A percentile compares a stretch with the other conserved stretches of the same genome.
These are phyloP conservation scores for Aureobasidium vineae DNA, from an alignment of 2,329 filamentous ascomycete species.

Conservation along the genomic window DNA sequence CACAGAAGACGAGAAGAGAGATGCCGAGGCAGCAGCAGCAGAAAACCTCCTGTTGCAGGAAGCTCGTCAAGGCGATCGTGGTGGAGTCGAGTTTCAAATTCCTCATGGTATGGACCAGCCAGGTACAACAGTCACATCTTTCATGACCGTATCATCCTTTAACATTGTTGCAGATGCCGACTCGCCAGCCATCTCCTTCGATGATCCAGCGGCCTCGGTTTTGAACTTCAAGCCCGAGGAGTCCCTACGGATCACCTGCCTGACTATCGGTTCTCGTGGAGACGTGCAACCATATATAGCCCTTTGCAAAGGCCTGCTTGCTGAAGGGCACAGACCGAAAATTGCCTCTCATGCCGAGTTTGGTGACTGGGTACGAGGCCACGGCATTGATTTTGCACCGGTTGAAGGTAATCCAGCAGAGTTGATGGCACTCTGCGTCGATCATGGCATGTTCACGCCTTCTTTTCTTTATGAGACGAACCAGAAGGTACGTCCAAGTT, in stretches of 20 bases:
- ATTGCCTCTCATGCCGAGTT: constrained; percentile 96
- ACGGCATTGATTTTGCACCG: constrained; percentile 88
- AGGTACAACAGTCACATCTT: constrained; percentile 6
- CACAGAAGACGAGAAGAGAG: constrained; percentile 65
- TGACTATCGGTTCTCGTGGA: constrained; percentile 93
- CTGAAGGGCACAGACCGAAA: constrained; percentile 78
- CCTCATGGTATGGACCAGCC: constrained; percentile 32
- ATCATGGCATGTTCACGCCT: constrained; percentile 95
- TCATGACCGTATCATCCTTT: background rate
- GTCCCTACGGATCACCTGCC: constrained; percentile 79
- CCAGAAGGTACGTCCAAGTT: constrained; percentile 51
- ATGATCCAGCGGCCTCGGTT: constrained; percentile 83
- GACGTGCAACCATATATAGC: constrained; percentile 98
- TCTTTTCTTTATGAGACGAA: constrained; percentile 87
- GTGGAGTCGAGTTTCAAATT: constrained; percentile 42
- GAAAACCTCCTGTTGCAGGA: constrained; percentile 74
- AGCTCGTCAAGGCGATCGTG: constrained; percentile 57
- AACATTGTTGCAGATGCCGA: constrained; percentile 43
- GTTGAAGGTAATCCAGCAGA: constrained; percentile 91
- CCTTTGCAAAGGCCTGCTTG: constrained; percentile 82
- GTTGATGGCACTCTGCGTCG: constrained; percentile 92
- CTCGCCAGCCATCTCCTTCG: constrained; percentile 76
- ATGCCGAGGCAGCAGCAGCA: constrained; percentile 70
- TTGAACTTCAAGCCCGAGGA: constrained; percentile 85
- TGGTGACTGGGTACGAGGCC: constrained; percentile 80